phyloP scores from a whole-genome alignment of 164 flowering plant species.

The Liquidambar formosana region DNA sequence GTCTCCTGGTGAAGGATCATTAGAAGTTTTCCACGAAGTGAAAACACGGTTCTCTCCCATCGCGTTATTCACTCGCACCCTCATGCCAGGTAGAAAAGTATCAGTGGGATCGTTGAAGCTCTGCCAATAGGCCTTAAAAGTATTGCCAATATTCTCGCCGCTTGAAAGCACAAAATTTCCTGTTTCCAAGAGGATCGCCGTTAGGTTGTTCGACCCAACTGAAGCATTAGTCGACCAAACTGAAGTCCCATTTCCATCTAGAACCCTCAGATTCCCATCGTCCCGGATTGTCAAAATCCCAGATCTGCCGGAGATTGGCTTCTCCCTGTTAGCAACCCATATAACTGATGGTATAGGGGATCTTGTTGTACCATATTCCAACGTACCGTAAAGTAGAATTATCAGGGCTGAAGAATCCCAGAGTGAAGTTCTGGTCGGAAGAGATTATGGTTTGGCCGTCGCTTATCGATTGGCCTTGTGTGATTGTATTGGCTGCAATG shows the following conservation, averaged over 20 bases:
- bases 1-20: constrained; percentile 55
- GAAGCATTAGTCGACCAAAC: constrained; percentile 51
- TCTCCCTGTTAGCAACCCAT: constrained; percentile 70
- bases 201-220: not conserved
- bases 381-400: constrained; percentile 47
- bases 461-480: constrained; percentile 24
- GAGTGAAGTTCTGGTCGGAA: constrained; percentile 14
- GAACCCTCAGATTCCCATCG: constrained; percentile 42
- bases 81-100: constrained; percentile 58
- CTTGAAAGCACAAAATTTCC: constrained; percentile 44
- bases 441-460: constrained; percentile 44
- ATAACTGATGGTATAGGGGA: constrained; percentile 28
- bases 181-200: constrained; percentile 26
- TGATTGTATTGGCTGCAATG: constrained; percentile 20
- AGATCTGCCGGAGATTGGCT: constrained; percentile 30
- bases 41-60: constrained; percentile 27
- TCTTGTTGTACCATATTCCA: constrained; percentile 54
- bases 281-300: constrained; percentile 30
- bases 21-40: constrained; percentile 48
- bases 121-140: constrained; percentile 36
- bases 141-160: not conserved
- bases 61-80: constrained; percentile 20
- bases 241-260: constrained; percentile 14
- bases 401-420: constrained; percentile 62
- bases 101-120: constrained; percentile 59